A percentile compares a stretch with the other conserved stretches of the same genome.
Evolutionary conservation across 805 yeast genomes (phyloP).

Genomic region (Pichia membranifaciens): DNA sequence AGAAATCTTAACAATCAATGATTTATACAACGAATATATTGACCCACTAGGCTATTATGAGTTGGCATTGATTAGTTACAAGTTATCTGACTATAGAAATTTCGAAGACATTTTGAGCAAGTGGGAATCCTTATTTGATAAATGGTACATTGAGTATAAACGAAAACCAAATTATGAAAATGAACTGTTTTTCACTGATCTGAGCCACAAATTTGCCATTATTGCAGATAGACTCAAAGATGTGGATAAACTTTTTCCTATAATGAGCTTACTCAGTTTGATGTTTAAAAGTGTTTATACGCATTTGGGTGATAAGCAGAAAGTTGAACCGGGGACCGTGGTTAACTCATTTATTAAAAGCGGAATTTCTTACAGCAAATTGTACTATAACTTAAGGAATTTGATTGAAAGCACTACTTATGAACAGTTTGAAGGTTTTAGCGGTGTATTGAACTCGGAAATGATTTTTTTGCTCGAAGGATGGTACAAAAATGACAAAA

Average conservation of each 20-base stretch:
- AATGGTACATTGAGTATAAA: constrained; percentile 33
- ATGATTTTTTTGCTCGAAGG: constrained; percentile 56
- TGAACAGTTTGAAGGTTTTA: constrained; percentile 46
- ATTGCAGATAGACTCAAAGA: constrained; percentile 58
- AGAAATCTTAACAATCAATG: constrained; percentile 64
- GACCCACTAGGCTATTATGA: constrained; percentile 86
- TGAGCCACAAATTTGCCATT: constrained; percentile 35
- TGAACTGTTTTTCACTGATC: constrained; percentile 35
- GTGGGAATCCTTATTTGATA: constrained; percentile 71
- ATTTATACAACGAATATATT: constrained; percentile 77
- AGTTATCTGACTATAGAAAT: constrained; percentile 79
- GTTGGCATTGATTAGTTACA: constrained; percentile 69
- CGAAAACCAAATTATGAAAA: constrained; percentile 17
- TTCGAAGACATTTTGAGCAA: constrained; percentile 74
- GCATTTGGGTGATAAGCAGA: constrained; percentile 14
- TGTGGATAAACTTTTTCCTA: constrained; percentile 77
- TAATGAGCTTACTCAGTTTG: constrained; percentile 61
- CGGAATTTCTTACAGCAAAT: constrained; percentile 57
- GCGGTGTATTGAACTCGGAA: constrained; percentile 38
- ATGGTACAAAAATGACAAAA: constrained; percentile 65
- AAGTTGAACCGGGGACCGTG: constrained; percentile 41
- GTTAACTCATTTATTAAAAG: constrained; percentile 58
- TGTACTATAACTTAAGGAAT: constrained; percentile 59
- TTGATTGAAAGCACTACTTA: constrained; percentile 53
- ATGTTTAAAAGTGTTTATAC: constrained; percentile 48